phyloP scores from a whole-genome alignment of 129 eudicot species.

The Mikania micrantha region DNA sequence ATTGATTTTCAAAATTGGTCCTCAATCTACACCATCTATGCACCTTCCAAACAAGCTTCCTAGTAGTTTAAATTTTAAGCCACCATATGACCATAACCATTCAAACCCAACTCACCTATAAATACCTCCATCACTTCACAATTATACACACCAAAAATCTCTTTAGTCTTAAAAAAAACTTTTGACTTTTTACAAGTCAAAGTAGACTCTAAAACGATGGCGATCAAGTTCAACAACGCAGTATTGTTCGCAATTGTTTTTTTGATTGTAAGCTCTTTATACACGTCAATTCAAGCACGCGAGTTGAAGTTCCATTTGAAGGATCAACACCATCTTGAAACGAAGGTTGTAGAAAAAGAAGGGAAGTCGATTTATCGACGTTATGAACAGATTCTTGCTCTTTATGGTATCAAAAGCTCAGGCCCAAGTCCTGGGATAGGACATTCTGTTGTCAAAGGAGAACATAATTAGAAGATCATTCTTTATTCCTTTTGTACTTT shows the following conservation, averaged over 20 bases:
- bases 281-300: constrained; percentile 19
- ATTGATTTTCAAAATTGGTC: constrained; percentile 17
- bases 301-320: constrained; percentile 1
- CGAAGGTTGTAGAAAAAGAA: not conserved
- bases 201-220: constrained; percentile 32
- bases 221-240: constrained; percentile 8
- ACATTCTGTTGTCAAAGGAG: constrained; percentile 24
- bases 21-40: constrained; percentile 24
- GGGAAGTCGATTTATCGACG: not conserved
- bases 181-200: not conserved
- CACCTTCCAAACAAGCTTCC: constrained; percentile 36
- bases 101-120: constrained; percentile 20
- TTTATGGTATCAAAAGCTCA: constrained; percentile 42
- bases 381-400: constrained; percentile 31
- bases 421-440: constrained; percentile 73
- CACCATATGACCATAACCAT: constrained; percentile 3
- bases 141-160: constrained; percentile 1
- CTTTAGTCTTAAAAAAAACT: constrained; percentile 6
- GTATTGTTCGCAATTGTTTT: constrained; percentile 21
- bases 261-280: constrained; percentile 28
- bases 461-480: constrained; percentile 16
- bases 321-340: constrained; percentile 15
- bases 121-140: not conserved
- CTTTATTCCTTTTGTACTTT: constrained; percentile 13
- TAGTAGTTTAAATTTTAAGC: constrained; percentile 8